phyloP scores from a whole-genome alignment of 371 early-diverging fungal genomes.

The Zychaea mexicana region DNA sequence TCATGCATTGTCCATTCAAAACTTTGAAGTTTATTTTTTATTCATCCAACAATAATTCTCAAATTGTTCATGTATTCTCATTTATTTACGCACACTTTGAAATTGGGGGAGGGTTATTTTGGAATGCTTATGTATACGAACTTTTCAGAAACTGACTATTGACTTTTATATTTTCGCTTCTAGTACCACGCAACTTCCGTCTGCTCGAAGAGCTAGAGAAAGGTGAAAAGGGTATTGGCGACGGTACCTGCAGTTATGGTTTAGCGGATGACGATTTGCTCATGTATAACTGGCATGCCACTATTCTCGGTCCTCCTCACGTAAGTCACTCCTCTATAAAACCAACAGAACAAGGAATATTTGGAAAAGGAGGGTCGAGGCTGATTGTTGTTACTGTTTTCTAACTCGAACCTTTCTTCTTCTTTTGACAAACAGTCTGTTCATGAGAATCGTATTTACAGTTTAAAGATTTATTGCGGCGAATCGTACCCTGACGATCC shows the following conservation, averaged over 20 bases:
- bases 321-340: conserved; percentile 70
- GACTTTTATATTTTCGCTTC: neutral
- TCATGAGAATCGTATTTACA: conserved; percentile 95
- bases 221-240: conserved; percentile 96
- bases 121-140: neutral
- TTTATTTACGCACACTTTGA: too few relatives aligned
- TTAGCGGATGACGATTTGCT: conserved; percentile 87
- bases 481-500: conserved; percentile 84
- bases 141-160: neutral
- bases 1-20: too few relatives aligned
- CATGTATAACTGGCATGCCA: conserved; percentile 89
- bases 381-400: too few relatives aligned
- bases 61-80: too few relatives aligned
- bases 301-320: conserved; percentile 94
- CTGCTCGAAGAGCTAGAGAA: conserved; percentile 97
- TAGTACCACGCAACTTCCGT: conserved; percentile 96
- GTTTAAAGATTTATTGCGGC: conserved; percentile 83
- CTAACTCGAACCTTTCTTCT: neutral
- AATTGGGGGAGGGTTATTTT: neutral
- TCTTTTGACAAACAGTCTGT: conserved; percentile 62
- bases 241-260: conserved; percentile 94
- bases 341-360: too few relatives aligned
- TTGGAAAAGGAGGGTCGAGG: too few relatives aligned
- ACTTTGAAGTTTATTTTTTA: too few relatives aligned
- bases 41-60: too few relatives aligned